Conservation (phyloP, 169 alveolate genomes). For the Toxoplasma gondii region DNA sequence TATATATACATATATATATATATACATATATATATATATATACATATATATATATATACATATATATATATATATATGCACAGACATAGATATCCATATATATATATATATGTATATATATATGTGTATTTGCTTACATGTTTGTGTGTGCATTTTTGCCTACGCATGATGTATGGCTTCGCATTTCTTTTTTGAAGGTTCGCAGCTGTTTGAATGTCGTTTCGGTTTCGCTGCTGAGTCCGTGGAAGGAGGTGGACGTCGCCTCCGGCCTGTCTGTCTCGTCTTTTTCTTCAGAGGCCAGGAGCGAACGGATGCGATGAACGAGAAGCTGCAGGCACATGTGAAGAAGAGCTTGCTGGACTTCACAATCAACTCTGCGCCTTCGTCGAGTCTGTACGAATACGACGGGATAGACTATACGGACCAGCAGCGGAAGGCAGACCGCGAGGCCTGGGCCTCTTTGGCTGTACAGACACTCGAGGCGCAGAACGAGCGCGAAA, state of each 20-base stretch:
- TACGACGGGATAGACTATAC: constrained; percentile 71
- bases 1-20: neutral
- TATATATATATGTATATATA: too few relatives aligned
- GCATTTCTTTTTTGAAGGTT: too few relatives aligned
- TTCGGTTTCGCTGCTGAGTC: too few relatives aligned
- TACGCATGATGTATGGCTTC: too few relatives aligned
- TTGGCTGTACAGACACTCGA: constrained; percentile 50
- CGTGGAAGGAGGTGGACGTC: too few relatives aligned
- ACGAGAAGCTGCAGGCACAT: constrained; percentile 74
- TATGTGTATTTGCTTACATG: too few relatives aligned
- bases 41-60: neutral
- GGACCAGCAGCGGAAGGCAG: constrained; percentile 71
- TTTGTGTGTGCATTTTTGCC: neutral
- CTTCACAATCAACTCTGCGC: constrained; percentile 66
- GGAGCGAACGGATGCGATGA: constrained; percentile 75
- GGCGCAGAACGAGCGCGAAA: constrained; percentile 53
- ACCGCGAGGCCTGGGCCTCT: constrained; percentile 72
- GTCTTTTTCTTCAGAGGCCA: constrained; percentile 63
- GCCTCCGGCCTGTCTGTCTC: too few relatives aligned
- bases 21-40: neutral
- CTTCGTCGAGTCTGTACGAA: constrained; percentile 72
- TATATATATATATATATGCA: neutral
- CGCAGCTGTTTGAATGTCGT: neutral
- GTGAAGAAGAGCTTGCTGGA: constrained; percentile 75
- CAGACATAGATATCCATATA: too few relatives aligned